Conservation (phyloP, 495 filamentous ascomycete genomes). For the Penicillium ochrochloron region DNA sequence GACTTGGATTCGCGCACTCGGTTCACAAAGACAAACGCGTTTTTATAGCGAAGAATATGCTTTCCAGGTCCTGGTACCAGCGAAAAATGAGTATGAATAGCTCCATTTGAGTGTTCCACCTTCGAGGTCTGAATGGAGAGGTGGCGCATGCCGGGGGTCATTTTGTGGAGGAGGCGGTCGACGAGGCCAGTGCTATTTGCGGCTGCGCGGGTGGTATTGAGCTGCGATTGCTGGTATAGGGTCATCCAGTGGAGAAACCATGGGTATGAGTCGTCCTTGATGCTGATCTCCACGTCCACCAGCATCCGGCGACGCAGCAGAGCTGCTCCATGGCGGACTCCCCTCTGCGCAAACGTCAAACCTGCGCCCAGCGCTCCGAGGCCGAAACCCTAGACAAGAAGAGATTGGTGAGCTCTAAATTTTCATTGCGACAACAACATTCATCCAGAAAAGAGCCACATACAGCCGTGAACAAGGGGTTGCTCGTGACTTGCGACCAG, state of each 20-base stretch:
- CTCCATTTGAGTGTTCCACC: slow-evolving; percentile 62
- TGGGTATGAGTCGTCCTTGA: slow-evolving; percentile 87
- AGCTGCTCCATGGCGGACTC: slow-evolving; percentile 65
- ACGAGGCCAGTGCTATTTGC: slow-evolving; percentile 49
- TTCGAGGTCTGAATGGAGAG: slow-evolving; percentile 71
- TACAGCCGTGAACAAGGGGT: slow-evolving; percentile 74
- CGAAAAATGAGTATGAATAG: slow-evolving; percentile 77
- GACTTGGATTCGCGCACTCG: slow-evolving; percentile 79
- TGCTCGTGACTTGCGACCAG: slow-evolving; percentile 60
- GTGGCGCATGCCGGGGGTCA: slow-evolving; percentile 68
- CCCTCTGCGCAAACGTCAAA: slow-evolving; percentile 74
- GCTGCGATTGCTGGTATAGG: slow-evolving; percentile 67
- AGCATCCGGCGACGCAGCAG: slow-evolving; percentile 85
- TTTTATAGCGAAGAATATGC: slow-evolving; percentile 83
- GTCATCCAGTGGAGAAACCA: slow-evolving; percentile 97
- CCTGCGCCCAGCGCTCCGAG: slow-evolving; percentile 84
- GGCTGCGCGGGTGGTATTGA: slow-evolving; percentile 43
- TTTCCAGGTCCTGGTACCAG: slow-evolving; percentile 89
- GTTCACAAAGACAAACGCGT: slow-evolving; percentile 83
- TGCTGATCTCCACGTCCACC: slow-evolving; percentile 92
- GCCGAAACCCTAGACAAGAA: slow-evolving; percentile 66
- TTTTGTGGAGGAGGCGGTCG: slow-evolving; percentile 58
- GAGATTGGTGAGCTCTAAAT: slow-evolving; percentile 4
- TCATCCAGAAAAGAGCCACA: slow-evolving; percentile 15
- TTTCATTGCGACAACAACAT: not conserved